A percentile compares a stretch with the other conserved stretches of the same genome.
These are phyloP conservation scores for Blumeria graminis DNA, from an alignment of 2,329 filamentous ascomycete genomes.

Conservation along the genomic window DNA sequence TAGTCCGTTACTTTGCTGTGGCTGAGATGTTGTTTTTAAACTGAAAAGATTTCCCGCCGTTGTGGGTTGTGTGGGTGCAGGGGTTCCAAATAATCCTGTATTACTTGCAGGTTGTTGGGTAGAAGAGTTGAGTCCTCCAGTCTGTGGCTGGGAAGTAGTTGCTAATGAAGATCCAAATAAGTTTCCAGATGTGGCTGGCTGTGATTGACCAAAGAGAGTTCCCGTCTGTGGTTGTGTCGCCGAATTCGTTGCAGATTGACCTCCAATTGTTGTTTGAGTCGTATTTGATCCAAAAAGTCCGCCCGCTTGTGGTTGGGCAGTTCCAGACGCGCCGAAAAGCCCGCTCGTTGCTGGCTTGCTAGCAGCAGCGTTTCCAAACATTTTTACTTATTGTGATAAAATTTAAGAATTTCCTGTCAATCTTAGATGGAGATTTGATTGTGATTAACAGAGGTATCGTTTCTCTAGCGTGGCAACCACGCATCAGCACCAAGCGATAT, in stretches of 20 bases:
- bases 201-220: conserved; percentile 14
- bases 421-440: no score
- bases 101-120: no score
- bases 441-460: no score
- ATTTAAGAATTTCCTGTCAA: no score
- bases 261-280: conserved; percentile 8
- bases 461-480: no score
- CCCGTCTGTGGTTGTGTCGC: conserved; percentile 6
- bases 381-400: conserved; percentile 8
- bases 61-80: conserved; percentile 1
- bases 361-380: conserved; percentile 12
- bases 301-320: conserved; percentile 8
- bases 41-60: conserved; percentile 4
- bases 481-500: no score
- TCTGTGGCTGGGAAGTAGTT: conserved; percentile 6
- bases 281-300: conserved; percentile 14
- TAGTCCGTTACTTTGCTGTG: conserved; percentile 6
- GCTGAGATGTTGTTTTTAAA: conserved; percentile 6
- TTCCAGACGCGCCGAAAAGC: conserved; percentile 14
- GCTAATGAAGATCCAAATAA: conserved; percentile 12
- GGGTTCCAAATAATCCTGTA: conserved; percentile 5
- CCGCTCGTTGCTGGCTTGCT: conserved; percentile 12
- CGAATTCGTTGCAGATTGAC: conserved; percentile 6
- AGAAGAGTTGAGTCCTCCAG: conserved; percentile 3
- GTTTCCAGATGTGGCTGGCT: conserved; percentile 9